A percentile compares a stretch with the other conserved stretches of the same genome.
Evolutionary conservation across 768 basidiomycete genomes (phyloP).

Genomic region (Naganishia randhawae): DNA sequence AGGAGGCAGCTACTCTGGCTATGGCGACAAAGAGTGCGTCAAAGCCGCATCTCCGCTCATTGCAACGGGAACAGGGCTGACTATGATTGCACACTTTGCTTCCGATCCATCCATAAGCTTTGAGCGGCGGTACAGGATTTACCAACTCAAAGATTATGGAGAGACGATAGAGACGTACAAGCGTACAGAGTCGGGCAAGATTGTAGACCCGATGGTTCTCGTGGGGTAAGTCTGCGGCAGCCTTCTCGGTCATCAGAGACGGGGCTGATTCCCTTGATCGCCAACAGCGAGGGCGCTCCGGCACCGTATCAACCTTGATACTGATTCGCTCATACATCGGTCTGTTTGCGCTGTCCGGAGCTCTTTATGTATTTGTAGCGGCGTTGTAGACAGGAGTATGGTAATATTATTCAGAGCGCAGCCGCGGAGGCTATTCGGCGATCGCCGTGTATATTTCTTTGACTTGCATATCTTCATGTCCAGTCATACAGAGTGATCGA

Average conservation of each 20-base stretch:
- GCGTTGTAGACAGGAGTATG: too few relatives aligned
- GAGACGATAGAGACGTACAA: slow-evolving; percentile 90
- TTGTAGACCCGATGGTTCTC: slow-evolving; percentile 44
- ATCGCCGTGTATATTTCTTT: too few relatives aligned
- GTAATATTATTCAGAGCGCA: too few relatives aligned
- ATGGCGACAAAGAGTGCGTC: slow-evolving; percentile 56
- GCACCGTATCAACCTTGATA: slow-evolving; percentile 14
- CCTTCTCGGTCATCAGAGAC: neutral
- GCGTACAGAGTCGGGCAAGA: slow-evolving; percentile 50
- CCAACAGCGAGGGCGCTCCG: slow-evolving; percentile 1
- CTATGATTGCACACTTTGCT: neutral
- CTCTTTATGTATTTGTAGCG: too few relatives aligned
- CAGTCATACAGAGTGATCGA: too few relatives aligned
- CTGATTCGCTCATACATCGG: too few relatives aligned
- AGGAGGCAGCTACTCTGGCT: slow-evolving; percentile 77
- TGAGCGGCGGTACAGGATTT: slow-evolving; percentile 85
- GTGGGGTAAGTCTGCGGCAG: slow-evolving; percentile 25
- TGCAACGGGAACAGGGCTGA: too few relatives aligned
- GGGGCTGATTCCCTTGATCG: neutral
- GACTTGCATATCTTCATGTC: too few relatives aligned
- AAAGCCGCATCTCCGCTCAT: neutral
- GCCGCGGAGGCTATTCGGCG: too few relatives aligned
- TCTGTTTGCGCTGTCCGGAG: too few relatives aligned
- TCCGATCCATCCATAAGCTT: slow-evolving; percentile 56
- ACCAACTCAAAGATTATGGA: slow-evolving; percentile 79